Conservation (phyloP, 768 basidiomycete species). For the Mycena haematopus region DNA sequence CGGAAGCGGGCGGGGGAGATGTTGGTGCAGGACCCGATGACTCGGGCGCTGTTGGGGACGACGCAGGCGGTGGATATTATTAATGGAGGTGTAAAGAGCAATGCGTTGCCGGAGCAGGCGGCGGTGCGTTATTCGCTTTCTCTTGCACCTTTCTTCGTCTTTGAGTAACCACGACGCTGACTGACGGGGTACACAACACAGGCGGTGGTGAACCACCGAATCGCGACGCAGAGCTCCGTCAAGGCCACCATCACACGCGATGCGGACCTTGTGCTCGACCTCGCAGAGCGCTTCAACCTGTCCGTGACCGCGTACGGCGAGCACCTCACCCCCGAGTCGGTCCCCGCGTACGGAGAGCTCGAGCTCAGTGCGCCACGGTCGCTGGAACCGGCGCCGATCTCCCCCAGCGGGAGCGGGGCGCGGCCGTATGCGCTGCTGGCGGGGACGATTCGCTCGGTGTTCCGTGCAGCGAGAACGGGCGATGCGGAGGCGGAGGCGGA, state of each 20-base stretch:
- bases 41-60: constrained; percentile 47
- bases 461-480: constrained; percentile 35
- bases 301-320: constrained; percentile 47
- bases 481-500: too few species aligned
- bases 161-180: too few species aligned
- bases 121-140: constrained; percentile 28
- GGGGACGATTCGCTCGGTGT: constrained; percentile 48
- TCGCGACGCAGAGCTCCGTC: constrained; percentile 49
- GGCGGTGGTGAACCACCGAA: constrained; percentile 57
- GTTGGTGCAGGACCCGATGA: constrained; percentile 31
- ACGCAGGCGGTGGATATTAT: constrained; percentile 66
- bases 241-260: constrained; percentile 39
- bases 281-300: constrained; percentile 46
- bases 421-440: constrained; percentile 40
- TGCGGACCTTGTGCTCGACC: constrained; percentile 35
- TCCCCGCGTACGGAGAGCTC: constrained; percentile 36
- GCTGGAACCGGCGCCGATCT: constrained; percentile 55
- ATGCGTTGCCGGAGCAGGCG: constrained; percentile 62
- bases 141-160: neutral
- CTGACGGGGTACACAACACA: neutral
- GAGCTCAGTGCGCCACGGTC: constrained; percentile 44
- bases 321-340: constrained; percentile 28
- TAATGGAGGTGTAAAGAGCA: constrained; percentile 49
- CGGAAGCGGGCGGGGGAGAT: constrained; percentile 48
- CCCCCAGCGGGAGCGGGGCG: constrained; percentile 33